Percentiles rank a stretch among this genome's conserved stretches.
Conservation (phyloP, 805 yeast species). For the Candida pseudoglaebosa region DNA sequence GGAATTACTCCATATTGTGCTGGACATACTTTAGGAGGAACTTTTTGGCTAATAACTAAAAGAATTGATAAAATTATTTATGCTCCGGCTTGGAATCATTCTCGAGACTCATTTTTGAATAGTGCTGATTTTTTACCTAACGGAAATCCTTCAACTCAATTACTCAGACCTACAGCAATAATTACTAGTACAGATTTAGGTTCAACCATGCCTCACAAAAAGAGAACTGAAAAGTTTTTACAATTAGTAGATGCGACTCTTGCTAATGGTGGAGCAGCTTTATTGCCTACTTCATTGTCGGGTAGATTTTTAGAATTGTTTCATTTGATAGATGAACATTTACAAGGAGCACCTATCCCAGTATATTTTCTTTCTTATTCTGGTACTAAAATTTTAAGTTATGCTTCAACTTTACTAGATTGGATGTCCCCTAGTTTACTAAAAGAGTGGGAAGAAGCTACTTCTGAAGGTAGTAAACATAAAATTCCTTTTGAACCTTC, state of each 20-base stretch:
- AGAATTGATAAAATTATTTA: slow-evolving; percentile 78
- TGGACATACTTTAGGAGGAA: slow-evolving; percentile 93
- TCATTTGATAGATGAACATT: slow-evolving; percentile 65
- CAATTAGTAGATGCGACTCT: slow-evolving; percentile 62
- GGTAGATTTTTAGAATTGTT: slow-evolving; percentile 79
- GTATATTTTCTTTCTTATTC: slow-evolving; percentile 73
- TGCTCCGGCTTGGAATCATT: slow-evolving; percentile 94
- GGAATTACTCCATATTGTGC: slow-evolving; percentile 80
- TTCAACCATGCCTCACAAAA: slow-evolving; percentile 56
- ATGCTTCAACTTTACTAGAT: slow-evolving; percentile 86
- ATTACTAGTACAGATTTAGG: slow-evolving; percentile 73
- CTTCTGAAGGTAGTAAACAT: slow-evolving; percentile 9
- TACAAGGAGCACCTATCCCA: slow-evolving; percentile 59
- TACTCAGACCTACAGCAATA: slow-evolving; percentile 77
- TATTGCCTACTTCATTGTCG: slow-evolving; percentile 78
- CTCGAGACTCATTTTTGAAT: slow-evolving; percentile 78
- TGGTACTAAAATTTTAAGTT: slow-evolving; percentile 71
- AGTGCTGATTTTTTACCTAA: slow-evolving; percentile 31
- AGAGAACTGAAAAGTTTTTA: slow-evolving; percentile 60
- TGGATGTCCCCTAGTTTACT: slow-evolving; percentile 93
- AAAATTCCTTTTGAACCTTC: slow-evolving; percentile 68
- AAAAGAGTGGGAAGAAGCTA: slow-evolving; percentile 69
- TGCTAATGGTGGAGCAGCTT: slow-evolving; percentile 72
- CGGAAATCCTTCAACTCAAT: slow-evolving; percentile 60
- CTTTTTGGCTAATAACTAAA: slow-evolving; percentile 75